phyloP scores from a whole-genome alignment of 352 stramenopile genomes.

The Thraustochytrium sp. region DNA sequence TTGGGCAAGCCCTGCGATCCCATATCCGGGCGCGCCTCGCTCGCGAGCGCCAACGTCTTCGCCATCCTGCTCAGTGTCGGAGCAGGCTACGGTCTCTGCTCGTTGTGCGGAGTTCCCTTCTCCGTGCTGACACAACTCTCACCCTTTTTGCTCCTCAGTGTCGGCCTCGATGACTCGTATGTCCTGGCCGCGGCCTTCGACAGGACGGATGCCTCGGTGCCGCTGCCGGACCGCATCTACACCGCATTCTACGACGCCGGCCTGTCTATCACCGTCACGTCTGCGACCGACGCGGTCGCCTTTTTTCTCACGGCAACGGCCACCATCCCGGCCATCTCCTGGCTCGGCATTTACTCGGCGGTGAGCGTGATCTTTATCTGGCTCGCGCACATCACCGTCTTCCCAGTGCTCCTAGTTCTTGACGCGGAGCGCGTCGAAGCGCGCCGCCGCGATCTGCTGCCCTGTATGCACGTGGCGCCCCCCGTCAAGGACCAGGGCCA shows the following conservation, averaged over 20 bases:
- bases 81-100: too few species aligned
- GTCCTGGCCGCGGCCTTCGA: too few species aligned
- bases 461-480: neutral
- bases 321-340: conserved; percentile 47
- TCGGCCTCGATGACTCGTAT: too few species aligned
- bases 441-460: neutral
- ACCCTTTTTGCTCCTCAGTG: too few species aligned
- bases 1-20: too few species aligned
- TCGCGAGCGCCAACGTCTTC: too few species aligned
- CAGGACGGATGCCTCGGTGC: too few species aligned
- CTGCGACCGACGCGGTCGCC: conserved; percentile 47
- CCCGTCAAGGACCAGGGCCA: too few species aligned
- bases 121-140: too few species aligned
- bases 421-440: neutral
- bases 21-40: too few species aligned
- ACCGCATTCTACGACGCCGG: conserved; percentile 16
- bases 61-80: too few species aligned
- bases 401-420: conserved; percentile 21
- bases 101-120: too few species aligned
- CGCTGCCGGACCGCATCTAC: neutral
- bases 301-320: conserved; percentile 47
- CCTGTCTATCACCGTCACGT: conserved; percentile 50
- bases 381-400: conserved; percentile 37
- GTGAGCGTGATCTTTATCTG: conserved; percentile 49
- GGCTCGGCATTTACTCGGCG: conserved; percentile 49